Evolutionary conservation across 805 yeast genomes (phyloP), one percentile per base, ranked within the genome.

Genomic region (Blastobotrys attinorum): DNA sequence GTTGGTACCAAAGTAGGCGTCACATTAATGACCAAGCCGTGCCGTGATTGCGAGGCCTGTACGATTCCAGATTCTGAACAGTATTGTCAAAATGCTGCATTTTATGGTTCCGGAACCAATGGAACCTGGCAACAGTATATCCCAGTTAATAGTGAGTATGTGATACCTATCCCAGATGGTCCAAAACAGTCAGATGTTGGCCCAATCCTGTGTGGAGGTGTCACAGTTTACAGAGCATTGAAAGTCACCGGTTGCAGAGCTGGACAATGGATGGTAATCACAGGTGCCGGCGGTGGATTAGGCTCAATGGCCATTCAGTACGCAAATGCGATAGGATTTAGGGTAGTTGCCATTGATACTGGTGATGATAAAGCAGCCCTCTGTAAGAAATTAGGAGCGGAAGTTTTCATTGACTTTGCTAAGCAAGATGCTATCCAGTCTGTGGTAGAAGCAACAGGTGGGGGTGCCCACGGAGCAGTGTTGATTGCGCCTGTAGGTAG

Each of bases 41-140:
- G 94, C 69, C 64, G 77, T 64, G 65, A 76, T 45, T 83, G 94
- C 67, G 92, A 84, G 66, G 75, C 66, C 72, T 83, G 94, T 21
- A 16, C 16, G n/a, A 21, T 4, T 70, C 72, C 72, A 56, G 73
- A 77, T 58, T 66, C 66, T 25, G 69, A 69, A 56, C 94, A 84
- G 66, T 73, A 89, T 51, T 77, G 77, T 64, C 83, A 92, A 69
- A 67, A 77, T 20, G 57, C 69, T 8, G 87, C 85, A 5, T 42
- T 81, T 61, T 55, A 73, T 83, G 60, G 81, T 90, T 18, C 95
- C 95, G 57, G 85, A 37, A 87, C 81, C 59, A 90, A 87, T 64
- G 95, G 95, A 55, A 78, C 92, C 29, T 84, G 86, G 80, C 94
- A 85, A 67, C 86, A 86, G 68, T 86, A 84, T 64, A 88, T 88